These are phyloP conservation scores for bread wheat (Triticum aestivum) DNA, from an alignment of 176 grass and related monocot species.

Conservation along the genomic window DNA sequence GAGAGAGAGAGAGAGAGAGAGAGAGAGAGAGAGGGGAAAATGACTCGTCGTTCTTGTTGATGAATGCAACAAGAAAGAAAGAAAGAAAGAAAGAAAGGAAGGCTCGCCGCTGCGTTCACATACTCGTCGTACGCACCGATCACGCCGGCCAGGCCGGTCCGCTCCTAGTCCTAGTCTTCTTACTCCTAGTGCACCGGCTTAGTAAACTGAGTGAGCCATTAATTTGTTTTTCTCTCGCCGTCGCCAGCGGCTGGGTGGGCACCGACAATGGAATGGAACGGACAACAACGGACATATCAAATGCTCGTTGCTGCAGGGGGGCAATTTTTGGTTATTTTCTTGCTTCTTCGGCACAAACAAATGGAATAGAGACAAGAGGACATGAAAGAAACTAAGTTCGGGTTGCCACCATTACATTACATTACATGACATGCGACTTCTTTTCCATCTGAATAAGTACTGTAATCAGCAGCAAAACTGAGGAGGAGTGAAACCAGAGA, in stretches of 20 bases:
- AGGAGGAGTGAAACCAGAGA: background rate
- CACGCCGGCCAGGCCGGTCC: background rate
- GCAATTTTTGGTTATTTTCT: background rate
- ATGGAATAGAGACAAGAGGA: background rate
- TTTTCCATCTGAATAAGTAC: background rate
- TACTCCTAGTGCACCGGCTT: constrained; percentile 3
- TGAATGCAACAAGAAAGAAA: constrained; percentile 5
- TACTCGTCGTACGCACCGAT: background rate
- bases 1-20: background rate
- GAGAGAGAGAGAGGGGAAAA: constrained; percentile 14
- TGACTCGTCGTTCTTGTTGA: constrained; percentile 33
- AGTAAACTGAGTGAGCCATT: constrained; percentile 37
- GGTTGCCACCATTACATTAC: background rate
- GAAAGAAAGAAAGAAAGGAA: no score
- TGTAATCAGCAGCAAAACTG: constrained; percentile 24
- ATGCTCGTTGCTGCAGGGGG: background rate
- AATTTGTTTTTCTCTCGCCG: background rate
- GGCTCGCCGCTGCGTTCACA: no score
- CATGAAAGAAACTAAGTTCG: constrained; percentile 33
- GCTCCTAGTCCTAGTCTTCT: background rate
- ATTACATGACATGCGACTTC: background rate
- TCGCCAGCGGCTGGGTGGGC: background rate
- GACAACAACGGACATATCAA: background rate
- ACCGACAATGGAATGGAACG: background rate
- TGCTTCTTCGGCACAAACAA: constrained; percentile 5